Evolutionary conservation across 1,284 basidiomycete species (phyloP).

Genomic region (Irpex sp.): DNA sequence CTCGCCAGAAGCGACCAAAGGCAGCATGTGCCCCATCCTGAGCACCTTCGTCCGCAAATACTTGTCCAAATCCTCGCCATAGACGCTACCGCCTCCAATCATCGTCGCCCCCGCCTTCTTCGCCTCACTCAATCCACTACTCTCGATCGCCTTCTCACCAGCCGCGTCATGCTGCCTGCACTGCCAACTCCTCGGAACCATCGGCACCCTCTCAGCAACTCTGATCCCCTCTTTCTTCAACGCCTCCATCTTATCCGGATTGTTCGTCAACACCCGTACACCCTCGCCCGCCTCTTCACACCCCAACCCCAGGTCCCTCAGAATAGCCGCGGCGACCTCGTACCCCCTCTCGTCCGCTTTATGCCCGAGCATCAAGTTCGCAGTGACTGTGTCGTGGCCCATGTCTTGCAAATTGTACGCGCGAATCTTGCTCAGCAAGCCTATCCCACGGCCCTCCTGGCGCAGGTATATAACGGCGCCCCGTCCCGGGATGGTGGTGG

Average conservation of each 20-base stretch:
- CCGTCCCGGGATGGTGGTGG: constrained; percentile 62
- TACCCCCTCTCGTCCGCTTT: constrained; percentile 94
- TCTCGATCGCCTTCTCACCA: constrained; percentile 13
- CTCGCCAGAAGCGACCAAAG: constrained; percentile 37
- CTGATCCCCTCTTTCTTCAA: constrained; percentile 81
- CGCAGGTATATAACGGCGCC: constrained; percentile 97
- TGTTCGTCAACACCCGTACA: constrained; percentile 91
- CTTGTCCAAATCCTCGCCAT: constrained; percentile 89
- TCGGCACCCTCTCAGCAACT: constrained; percentile 85
- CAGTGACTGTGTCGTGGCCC: constrained; percentile 97
- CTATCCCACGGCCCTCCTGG: constrained; percentile 99
- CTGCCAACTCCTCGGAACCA: constrained; percentile 94
- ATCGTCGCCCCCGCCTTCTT: constrained; percentile 67
- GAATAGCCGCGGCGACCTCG: constrained; percentile 86
- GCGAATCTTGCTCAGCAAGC: constrained; percentile 91
- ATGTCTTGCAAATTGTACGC: constrained; percentile 99
- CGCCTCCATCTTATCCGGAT: constrained; percentile 94
- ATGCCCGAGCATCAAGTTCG: constrained; percentile 95
- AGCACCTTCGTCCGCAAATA: constrained; percentile 95
- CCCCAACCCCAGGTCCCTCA: constrained; percentile 84
- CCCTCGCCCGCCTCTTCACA: constrained; percentile 47
- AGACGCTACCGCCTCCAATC: constrained; percentile 78
- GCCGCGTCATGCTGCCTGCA: constrained; percentile 33
- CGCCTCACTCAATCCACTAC: constrained; percentile 34
- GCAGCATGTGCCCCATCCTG: constrained; percentile 94